These are phyloP conservation scores for Pseudogymnoascus sp. DNA, from an alignment of 2,329 filamentous ascomycete genomes.

Conservation along the genomic window DNA sequence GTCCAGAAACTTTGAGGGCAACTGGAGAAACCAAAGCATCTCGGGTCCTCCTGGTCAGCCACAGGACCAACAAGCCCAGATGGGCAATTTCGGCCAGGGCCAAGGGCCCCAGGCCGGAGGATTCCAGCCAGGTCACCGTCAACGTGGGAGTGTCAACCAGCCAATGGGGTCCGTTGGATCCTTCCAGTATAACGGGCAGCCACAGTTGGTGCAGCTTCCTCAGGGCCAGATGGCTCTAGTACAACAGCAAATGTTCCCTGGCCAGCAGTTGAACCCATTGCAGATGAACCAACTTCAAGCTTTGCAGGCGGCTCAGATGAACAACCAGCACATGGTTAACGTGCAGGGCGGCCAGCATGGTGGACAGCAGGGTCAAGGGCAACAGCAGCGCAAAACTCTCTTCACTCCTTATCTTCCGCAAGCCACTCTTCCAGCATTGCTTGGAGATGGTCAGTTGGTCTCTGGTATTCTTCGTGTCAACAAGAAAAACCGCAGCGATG, in stretches of 20 bases:
- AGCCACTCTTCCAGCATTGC: conserved; percentile 81
- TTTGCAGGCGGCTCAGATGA: conserved; percentile 80
- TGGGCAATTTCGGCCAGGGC: conserved; percentile 61
- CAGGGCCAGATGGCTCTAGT: conserved; percentile 78
- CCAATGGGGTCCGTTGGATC: conserved; percentile 76
- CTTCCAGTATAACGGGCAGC: conserved; percentile 85
- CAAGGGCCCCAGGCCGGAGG: conserved; percentile 62
- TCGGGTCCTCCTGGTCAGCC: conserved; percentile 33
- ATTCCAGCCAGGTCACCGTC: conserved; percentile 89
- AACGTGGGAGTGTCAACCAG: conserved; percentile 76
- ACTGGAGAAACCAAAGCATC: conserved; percentile 75
- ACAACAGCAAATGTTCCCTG: conserved; percentile 67
- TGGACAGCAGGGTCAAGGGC: conserved; percentile 54
- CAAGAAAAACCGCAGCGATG: conserved; percentile 99
- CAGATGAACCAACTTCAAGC: conserved; percentile 88
- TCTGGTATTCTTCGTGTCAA: conserved; percentile 96
- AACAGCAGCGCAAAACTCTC: conserved; percentile 91
- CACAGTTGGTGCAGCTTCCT: conserved; percentile 78
- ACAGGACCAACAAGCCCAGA: conserved; percentile 46
- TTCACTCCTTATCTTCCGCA: conserved; percentile 98
- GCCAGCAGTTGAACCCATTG: conserved; percentile 80
- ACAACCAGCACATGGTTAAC: conserved; percentile 65
- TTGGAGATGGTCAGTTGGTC: conserved; percentile 88
- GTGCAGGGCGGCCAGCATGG: conserved; percentile 67
- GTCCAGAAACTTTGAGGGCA: conserved; percentile 94